phyloP scores from a whole-genome alignment of 495 filamentous ascomycete genomes.

The Penicillium lagena region DNA sequence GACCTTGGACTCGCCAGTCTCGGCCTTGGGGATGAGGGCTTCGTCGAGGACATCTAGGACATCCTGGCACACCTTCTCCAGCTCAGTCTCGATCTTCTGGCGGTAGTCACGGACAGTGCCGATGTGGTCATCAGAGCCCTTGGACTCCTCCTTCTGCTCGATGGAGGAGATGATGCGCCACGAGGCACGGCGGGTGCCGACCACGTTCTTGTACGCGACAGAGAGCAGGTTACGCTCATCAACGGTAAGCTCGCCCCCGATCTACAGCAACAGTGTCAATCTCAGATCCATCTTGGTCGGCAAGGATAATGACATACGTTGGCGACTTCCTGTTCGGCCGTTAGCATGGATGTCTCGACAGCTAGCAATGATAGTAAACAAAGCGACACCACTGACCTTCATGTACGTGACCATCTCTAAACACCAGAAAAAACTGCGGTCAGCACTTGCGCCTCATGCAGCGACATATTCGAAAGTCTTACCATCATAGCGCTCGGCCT shows the following conservation, averaged over 20 bases:
- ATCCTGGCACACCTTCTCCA: conserved; percentile 98
- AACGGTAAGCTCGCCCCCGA: conserved; percentile 86
- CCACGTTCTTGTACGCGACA: conserved; percentile 99
- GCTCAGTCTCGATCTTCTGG: conserved; percentile 96
- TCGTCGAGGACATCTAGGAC: conserved; percentile 95
- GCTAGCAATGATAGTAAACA: conserved; percentile 1
- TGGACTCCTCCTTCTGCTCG: conserved; percentile 99
- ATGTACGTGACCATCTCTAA: conserved; percentile 98
- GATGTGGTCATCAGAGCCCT: conserved; percentile 97
- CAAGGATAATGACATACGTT: conserved; percentile 57
- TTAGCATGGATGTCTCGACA: conserved; percentile 27
- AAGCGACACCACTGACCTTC: conserved; percentile 63
- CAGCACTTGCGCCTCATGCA: conserved; percentile 10
- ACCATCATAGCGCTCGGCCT: conserved; percentile 99
- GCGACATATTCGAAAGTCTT: conserved; percentile 21
- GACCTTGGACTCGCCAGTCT: conserved; percentile 98
- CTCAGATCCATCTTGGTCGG: background rate
- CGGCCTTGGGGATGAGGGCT: conserved; percentile 93
- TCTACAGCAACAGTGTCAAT: conserved; percentile 43
- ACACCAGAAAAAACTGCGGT: conserved; percentile 11
- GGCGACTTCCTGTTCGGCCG: conserved; percentile 72
- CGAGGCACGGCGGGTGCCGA: conserved; percentile 95
- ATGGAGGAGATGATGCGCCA: conserved; percentile 99
- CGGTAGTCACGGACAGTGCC: conserved; percentile 94
- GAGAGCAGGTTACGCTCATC: conserved; percentile 99